Evolutionary conservation across 495 filamentous ascomycete species (phyloP), one percentile per base, ranked within the genome.

Genomic region (Parathielavia hyrcaniae): DNA sequence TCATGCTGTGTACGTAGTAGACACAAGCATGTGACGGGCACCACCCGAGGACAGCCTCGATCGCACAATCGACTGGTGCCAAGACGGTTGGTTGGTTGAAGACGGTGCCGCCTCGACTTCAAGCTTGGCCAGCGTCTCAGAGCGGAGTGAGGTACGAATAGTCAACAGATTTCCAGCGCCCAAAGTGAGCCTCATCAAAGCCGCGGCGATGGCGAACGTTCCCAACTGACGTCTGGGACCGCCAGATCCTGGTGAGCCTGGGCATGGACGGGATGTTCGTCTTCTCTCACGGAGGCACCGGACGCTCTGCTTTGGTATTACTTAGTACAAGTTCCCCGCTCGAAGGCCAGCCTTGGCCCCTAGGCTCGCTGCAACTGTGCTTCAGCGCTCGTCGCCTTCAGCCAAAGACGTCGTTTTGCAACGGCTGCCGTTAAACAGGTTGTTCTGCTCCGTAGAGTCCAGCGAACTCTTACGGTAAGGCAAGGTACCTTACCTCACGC

Each of bases 71-170:
- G 26, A 3, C 41, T 30, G 26, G 3, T 30, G 26, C 26, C 26
- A 30, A 30, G 6, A 30, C 47, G n/a, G 51, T 38, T 22, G 17
- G 30, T 48, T 48, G 52, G 20, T 56, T 52, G 38, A 20, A 39
- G 34, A 34, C 6, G 26, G 26, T 6, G 26, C 26, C 26, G 26
- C 26, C 26, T 30, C 26, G 26, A 30, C 26, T 30, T 30, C 26
- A 30, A 30, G 26, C 6, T 30, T 30, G 26, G 26, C 6, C 26
- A 30, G 26, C 26, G 26, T 30, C 26, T 30, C 26, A 6, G 26
- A 30, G 26, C 26, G 26, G n/a, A n/a, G n/a, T n/a, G n/a, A n/a
- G n/a, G n/a, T n/a, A n/a, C n/a, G n/a, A n/a, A n/a, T n/a, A n/a
- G n/a, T n/a, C n/a, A n/a, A n/a, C n/a, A n/a, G n/a, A n/a, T n/a